phyloP scores from a whole-genome alignment of 2,329 filamentous ascomycete genomes.

The Pestalotiopsis sp. region DNA sequence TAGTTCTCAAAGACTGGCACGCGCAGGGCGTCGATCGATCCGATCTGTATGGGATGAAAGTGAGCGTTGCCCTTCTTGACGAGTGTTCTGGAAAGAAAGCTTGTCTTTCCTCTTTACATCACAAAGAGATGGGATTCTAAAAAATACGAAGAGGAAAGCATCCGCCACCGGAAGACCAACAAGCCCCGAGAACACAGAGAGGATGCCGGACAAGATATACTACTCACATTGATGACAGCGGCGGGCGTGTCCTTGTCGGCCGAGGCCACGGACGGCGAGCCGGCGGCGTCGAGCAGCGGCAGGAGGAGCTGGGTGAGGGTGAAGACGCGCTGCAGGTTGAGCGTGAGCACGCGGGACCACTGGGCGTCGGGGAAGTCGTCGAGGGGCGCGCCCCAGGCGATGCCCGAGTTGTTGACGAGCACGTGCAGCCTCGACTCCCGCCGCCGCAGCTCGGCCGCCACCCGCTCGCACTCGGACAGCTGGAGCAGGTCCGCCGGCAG shows the following conservation, averaged over 20 bases:
- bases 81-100: neutral
- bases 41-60: slow-evolving; percentile 40
- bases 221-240: slow-evolving; percentile 55
- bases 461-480: slow-evolving; percentile 53
- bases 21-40: slow-evolving; percentile 62
- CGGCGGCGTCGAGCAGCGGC: slow-evolving; percentile 57
- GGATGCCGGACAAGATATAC: no score
- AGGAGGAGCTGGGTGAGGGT: slow-evolving; percentile 64
- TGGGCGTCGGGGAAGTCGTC: slow-evolving; percentile 59
- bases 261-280: slow-evolving; percentile 22
- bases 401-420: slow-evolving; percentile 68
- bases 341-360: slow-evolving; percentile 61
- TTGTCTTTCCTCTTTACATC: no score
- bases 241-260: slow-evolving; percentile 44
- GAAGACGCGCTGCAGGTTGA: slow-evolving; percentile 71
- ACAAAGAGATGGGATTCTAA: no score
- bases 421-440: slow-evolving; percentile 58
- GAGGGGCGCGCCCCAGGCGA: slow-evolving; percentile 63
- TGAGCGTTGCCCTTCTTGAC: neutral
- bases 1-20: slow-evolving; percentile 62
- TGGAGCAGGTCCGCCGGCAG: slow-evolving; percentile 68
- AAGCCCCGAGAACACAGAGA: no score
- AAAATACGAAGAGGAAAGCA: no score
- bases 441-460: slow-evolving; percentile 52
- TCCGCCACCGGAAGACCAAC: no score